Percentiles rank a stretch among this genome's conserved stretches.
Conservation (phyloP, 257 asterid species). For the Nicotiana benthamiana region DNA sequence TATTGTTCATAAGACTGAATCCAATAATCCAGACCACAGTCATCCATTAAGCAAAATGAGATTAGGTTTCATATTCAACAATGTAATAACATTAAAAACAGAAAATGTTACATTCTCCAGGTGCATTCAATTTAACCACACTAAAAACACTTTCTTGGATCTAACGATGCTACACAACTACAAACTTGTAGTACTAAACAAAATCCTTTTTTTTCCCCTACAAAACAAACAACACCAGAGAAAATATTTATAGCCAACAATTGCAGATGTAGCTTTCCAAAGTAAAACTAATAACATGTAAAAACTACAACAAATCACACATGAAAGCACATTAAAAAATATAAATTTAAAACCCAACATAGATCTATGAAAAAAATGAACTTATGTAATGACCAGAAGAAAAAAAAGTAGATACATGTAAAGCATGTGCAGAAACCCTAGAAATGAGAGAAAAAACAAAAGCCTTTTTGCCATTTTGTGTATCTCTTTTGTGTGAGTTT, state of each 20-base stretch:
- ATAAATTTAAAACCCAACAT: neutral
- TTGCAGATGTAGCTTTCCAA: neutral
- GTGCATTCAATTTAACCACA: neutral
- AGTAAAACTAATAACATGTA: neutral
- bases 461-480: neutral
- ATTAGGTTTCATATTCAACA: neutral
- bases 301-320: neutral
- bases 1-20: neutral
- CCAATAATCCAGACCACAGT: neutral
- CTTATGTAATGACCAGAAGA: neutral
- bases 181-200: neutral
- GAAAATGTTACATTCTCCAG: neutral
- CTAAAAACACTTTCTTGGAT: neutral
- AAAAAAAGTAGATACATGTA: neutral
- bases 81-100: neutral
- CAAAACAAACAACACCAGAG: neutral
- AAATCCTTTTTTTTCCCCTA: neutral
- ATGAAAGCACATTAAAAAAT: neutral
- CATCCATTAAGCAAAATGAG: neutral
- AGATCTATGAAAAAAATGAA: neutral
- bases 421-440: conserved; percentile 3
- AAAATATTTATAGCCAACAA: neutral
- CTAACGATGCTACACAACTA: neutral
- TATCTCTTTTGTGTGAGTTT: neutral
- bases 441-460: neutral